Evolutionary conservation across 2,329 filamentous ascomycete species (phyloP), one percentile per base, ranked within the genome.

Genomic region (Fusarium pseudonygamai): DNA sequence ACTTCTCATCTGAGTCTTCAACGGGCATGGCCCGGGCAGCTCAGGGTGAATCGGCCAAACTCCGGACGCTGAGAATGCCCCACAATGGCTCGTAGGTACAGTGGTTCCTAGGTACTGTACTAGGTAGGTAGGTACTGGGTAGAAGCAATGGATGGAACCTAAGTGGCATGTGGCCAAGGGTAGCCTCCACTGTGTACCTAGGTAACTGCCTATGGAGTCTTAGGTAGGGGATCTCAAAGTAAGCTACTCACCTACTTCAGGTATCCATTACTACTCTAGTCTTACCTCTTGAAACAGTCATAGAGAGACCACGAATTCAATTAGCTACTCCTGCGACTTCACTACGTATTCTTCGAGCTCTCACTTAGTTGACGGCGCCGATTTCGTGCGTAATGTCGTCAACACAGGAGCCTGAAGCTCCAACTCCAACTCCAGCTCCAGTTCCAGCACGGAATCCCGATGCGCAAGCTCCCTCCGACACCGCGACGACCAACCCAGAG

Each of bases 401-500:
- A 67, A 79, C 71, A 69, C 78, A 81, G 62, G 82, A 82, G 71
- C 73, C 78, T 57, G 82, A 82, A 78, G 77, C 79, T 79, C 77
- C 80, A 15, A 13, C 68, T 73, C 76, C 81, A 77, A 77, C 79
- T 79, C 77, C 80, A 75, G 72, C 68, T 28, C 76, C 81, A 77
- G 77, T 79, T 79, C 77, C 80, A 75, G 72, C 68, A 73, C 76
- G 60, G 66, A 72, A 76, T 77, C 67, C 70, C 74, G 81, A 73
- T 70, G 61, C 77, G 76, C 75, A 78, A 79, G 68, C 79, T 78
- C 69, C 82, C 74, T 76, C 80, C 69, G 76, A 83, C 75, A 76
- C 84, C 66, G 83, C 83, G 71, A 85, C 82, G 74, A 83, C 86
- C 68, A 92, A 90, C 79, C 92, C 92, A 57, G 93, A 97, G 86